Percentiles rank a stretch among this genome's conserved stretches.
Conservation (phyloP, 108 stramenopile species). For the Cyclostephanos tholiformis region DNA sequence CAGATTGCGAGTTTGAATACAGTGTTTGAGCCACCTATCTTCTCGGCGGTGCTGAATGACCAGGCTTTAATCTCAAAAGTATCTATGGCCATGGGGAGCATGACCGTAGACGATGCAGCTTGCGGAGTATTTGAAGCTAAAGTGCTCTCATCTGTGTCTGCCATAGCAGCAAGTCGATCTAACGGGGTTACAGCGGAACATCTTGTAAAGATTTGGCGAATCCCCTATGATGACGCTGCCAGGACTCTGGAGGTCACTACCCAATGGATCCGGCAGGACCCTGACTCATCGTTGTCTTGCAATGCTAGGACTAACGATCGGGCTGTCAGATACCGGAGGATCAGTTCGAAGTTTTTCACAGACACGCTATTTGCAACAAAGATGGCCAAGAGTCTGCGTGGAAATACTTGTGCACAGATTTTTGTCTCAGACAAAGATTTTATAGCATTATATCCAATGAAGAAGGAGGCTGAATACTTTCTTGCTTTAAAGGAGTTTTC, state of each 20-base stretch:
- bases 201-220: constrained; percentile 40
- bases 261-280: constrained; percentile 9
- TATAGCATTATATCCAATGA: constrained; percentile 23
- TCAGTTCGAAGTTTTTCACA: constrained; percentile 24
- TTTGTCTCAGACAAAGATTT: constrained; percentile 31
- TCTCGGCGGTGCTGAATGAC: too few relatives aligned
- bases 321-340: neutral
- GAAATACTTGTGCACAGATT: constrained; percentile 21
- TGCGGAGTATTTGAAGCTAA: too few relatives aligned
- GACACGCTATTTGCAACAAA: constrained; percentile 31
- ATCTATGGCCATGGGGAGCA: neutral
- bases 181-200: constrained; percentile 28
- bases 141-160: neutral
- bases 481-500: constrained; percentile 29
- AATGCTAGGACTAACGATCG: neutral
- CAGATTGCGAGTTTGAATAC: too few relatives aligned
- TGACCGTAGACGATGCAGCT: neutral
- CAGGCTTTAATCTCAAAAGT: too few relatives aligned
- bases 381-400: constrained; percentile 7
- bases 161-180: constrained; percentile 1
- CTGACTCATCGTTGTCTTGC: neutral
- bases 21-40: too few relatives aligned
- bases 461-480: constrained; percentile 14
- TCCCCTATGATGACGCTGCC: constrained; percentile 11
- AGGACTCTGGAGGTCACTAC: constrained; percentile 30